Evolutionary conservation across 495 filamentous ascomycete genomes (phyloP).

Genomic region (Poronia punctata): DNA sequence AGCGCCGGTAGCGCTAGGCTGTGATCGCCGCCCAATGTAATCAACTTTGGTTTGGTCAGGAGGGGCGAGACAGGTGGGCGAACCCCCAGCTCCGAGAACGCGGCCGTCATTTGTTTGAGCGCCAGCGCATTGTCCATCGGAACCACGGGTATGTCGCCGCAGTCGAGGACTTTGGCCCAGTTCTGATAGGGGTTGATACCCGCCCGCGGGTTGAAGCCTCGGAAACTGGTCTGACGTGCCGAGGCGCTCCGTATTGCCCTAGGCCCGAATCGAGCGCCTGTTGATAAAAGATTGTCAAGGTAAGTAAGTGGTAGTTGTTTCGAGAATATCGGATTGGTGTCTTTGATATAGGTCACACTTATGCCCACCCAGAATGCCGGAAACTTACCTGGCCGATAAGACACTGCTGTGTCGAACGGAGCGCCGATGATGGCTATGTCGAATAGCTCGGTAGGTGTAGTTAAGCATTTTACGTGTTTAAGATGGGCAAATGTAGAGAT

Average conservation of each 20-base stretch:
- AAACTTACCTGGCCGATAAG: conserved; percentile 66
- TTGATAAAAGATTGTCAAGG: neutral
- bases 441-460: conserved; percentile 55
- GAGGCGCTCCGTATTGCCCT: conserved; percentile 75
- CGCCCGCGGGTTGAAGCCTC: conserved; percentile 71
- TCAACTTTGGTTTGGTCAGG: conserved; percentile 50
- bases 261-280: conserved; percentile 74
- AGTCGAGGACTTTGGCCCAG: conserved; percentile 70
- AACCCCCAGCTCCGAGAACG: conserved; percentile 49
- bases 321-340: no score
- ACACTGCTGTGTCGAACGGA: conserved; percentile 79
- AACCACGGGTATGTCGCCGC: conserved; percentile 75
- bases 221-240: conserved; percentile 61
- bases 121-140: conserved; percentile 74
- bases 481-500: conserved; percentile 78
- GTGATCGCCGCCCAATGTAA: conserved; percentile 81
- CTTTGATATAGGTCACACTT: no score
- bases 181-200: conserved; percentile 69
- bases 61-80: conserved; percentile 20
- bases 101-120: conserved; percentile 68
- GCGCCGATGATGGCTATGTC: conserved; percentile 79
- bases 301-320: neutral
- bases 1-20: conserved; percentile 71
- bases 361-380: no score
- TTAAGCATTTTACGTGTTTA: conserved; percentile 65